These are phyloP conservation scores for Rickenella mellea DNA, from an alignment of 768 basidiomycete genomes.

Conservation along the genomic window DNA sequence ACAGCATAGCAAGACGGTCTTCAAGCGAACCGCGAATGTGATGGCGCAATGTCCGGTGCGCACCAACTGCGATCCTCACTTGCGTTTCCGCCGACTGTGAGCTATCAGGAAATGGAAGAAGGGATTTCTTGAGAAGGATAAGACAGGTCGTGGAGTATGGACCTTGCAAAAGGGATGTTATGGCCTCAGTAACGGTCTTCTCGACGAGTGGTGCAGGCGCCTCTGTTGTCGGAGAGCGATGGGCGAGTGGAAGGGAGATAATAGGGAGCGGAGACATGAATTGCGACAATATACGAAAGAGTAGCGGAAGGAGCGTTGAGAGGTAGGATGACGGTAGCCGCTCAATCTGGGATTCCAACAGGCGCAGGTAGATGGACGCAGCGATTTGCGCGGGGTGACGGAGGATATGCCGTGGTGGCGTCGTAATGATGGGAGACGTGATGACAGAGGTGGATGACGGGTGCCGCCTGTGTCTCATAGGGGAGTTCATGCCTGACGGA, in stretches of 20 bases:
- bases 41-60: slow-evolving; percentile 51
- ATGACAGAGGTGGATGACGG: slow-evolving; percentile 50
- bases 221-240: slow-evolving; percentile 21
- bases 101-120: slow-evolving; percentile 38
- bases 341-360: slow-evolving; percentile 54
- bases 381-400: slow-evolving; percentile 51
- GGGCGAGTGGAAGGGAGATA: slow-evolving; percentile 27
- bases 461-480: slow-evolving; percentile 41
- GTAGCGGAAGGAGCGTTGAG: slow-evolving; percentile 49
- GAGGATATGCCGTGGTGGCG: slow-evolving; percentile 17
- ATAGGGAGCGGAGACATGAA: slow-evolving; percentile 61
- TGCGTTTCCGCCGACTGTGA: slow-evolving; percentile 17
- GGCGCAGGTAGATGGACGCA: slow-evolving; percentile 50
- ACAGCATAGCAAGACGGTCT: slow-evolving; percentile 56
- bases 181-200: slow-evolving; percentile 44
- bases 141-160: slow-evolving; percentile 60
- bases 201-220: slow-evolving; percentile 30
- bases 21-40: slow-evolving; percentile 54
- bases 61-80: slow-evolving; percentile 41
- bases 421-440: slow-evolving; percentile 24
- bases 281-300: slow-evolving; percentile 63
- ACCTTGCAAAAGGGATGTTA: slow-evolving; percentile 51
- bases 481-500: not conserved
- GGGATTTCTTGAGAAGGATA: slow-evolving; percentile 46
- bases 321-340: slow-evolving; percentile 47